Evolutionary conservation across 345 rosid genomes (phyloP), one percentile per base, ranked within the genome.

Genomic region (Cochlearia excelsa): DNA sequence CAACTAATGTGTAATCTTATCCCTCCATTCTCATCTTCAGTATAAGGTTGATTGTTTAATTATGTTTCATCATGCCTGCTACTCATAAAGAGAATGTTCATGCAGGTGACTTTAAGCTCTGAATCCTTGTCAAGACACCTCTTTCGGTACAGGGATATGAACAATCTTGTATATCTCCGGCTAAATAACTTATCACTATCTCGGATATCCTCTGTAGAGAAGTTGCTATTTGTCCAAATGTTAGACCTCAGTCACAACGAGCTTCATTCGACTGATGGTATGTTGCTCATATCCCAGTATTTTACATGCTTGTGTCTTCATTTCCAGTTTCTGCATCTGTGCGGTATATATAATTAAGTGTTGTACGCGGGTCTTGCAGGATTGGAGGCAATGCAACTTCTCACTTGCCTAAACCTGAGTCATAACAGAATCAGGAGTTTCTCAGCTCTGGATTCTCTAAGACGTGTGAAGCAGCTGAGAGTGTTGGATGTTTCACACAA

Each of bases 211-310:
- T 77, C 82, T 52, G 71, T 83, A 61, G 82, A 85, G 68, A 86
- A 75, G 51, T 76, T 93, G 31, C 59, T 93, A 65, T 87, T 94
- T 94, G 95, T 93, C 57, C 95, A 84, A 75, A 82, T 85, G 80
- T 78, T 89, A 69, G 95, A 93, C 74, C 88, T 93, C 54, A 80
- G 97, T 77, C 79, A 81, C 70, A 89, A 89, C 46, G 90, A 93
- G 61, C 84, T 93, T 41, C 82, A 33, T 58, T 89, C 97, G 57
- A 61, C 88, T 46, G 91, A 93, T 83, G 98, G 97, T 84, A 77
- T 61, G 29, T 65, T 65, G 5, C 54, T 60, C 4, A 6, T 11
- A 9, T 9, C 23, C 9, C 27, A 38, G 6, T 56, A 10, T 44
- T 26, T 9, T 23, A 29, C 27, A 38, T 54, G 31, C 39, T 48